A percentile compares a stretch with the other conserved stretches of the same genome.
Evolutionary conservation across 2,329 filamentous ascomycete genomes (phyloP).

Genomic region (Alternaria triticimaculans): DNA sequence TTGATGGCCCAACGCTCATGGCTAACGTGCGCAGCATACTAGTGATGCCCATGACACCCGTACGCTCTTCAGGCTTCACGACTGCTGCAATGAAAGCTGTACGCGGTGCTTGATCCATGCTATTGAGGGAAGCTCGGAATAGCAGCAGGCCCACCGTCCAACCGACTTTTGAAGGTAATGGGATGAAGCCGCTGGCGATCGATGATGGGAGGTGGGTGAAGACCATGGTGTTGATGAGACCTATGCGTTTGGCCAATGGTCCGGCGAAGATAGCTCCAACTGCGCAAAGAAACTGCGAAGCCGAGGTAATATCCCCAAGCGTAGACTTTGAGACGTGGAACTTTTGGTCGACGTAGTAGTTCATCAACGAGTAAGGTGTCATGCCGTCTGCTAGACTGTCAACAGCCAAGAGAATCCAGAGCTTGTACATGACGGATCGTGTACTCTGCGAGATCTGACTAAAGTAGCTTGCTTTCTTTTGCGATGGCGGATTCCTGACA

Average conservation of each 20-base stretch:
- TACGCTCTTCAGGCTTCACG: conserved; percentile 69
- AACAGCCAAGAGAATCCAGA: conserved; percentile 69
- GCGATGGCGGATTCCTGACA: conserved; percentile 10
- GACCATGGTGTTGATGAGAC: conserved; percentile 65
- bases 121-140: conserved; percentile 67
- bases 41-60: conserved; percentile 74
- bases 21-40: conserved; percentile 66
- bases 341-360: conserved; percentile 47
- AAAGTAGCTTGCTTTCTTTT: conserved; percentile 50
- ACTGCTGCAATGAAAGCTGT: conserved; percentile 71
- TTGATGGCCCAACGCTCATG: conserved; percentile 54
- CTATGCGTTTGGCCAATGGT: conserved; percentile 64
- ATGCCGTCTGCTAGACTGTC: conserved; percentile 72
- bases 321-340: conserved; percentile 56
- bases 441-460: conserved; percentile 64
- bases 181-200: conserved; percentile 62
- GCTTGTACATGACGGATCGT: conserved; percentile 65
- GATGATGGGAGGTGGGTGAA: conserved; percentile 65
- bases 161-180: conserved; percentile 59
- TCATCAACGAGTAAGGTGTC: conserved; percentile 46
- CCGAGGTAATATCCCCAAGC: conserved; percentile 65
- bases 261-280: conserved; percentile 64
- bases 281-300: conserved; percentile 57
- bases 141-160: conserved; percentile 64
- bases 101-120: conserved; percentile 73